Evolutionary conservation across 2,329 filamentous ascomycete species (phyloP).

Genomic region (Botrytis paeoniae): DNA sequence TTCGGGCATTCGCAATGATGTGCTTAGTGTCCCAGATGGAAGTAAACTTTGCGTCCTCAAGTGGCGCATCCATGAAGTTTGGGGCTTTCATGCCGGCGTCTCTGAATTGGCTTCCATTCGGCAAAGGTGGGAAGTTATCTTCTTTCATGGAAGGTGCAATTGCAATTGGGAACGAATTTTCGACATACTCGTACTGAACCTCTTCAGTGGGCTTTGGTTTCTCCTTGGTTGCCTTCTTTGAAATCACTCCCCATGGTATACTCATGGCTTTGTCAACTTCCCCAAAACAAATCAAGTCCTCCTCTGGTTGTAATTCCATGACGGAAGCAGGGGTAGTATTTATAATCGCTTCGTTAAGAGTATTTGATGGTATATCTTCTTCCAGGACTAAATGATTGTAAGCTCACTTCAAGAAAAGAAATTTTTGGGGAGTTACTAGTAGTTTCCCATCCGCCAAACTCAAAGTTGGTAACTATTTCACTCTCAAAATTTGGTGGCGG

Average conservation of each 20-base stretch:
- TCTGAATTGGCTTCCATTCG: background rate
- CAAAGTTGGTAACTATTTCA: background rate
- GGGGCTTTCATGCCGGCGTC: slow-evolving; percentile 12
- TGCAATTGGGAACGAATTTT: slow-evolving; percentile 1
- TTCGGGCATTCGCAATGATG: slow-evolving; percentile 17
- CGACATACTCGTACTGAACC: slow-evolving; percentile 11
- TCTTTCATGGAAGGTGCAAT: slow-evolving; percentile 15
- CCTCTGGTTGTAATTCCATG: slow-evolving; percentile 14
- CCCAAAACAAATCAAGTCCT: slow-evolving; percentile 22
- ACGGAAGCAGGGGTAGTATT: background rate
- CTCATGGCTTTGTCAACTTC: slow-evolving; percentile 17
- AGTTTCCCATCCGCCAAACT: slow-evolving; percentile 13
- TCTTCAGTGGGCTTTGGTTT: background rate
- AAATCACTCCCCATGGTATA: background rate
- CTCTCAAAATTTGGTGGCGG: background rate
- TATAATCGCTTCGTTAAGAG: background rate
- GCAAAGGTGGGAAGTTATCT: slow-evolving; percentile 11
- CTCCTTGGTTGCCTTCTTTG: slow-evolving; percentile 2
- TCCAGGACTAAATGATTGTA: slow-evolving; percentile 5
- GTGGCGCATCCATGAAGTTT: slow-evolving; percentile 19
- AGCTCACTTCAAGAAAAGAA: background rate
- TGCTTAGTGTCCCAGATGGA: slow-evolving; percentile 18
- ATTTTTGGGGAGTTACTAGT: background rate
- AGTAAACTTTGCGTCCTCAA: slow-evolving; percentile 1
- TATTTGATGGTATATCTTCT: slow-evolving; percentile 1